These are phyloP conservation scores for Aspergillus baeticus DNA, from an alignment of 495 filamentous ascomycete species.

Conservation along the genomic window DNA sequence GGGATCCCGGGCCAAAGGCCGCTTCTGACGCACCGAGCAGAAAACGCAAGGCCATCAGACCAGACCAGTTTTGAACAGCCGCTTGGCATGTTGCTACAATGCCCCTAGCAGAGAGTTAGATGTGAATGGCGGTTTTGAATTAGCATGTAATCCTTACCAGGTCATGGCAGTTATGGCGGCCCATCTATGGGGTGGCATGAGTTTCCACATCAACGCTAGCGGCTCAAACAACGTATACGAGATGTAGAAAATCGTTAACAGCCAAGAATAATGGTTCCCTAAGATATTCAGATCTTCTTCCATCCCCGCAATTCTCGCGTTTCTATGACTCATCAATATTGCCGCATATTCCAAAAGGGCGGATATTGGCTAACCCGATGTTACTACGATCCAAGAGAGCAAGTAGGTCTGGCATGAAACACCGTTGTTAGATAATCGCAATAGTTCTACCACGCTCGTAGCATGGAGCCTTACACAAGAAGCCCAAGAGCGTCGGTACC, in stretches of 20 bases:
- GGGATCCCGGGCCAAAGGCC: slow-evolving; percentile 67
- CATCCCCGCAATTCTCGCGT: slow-evolving; percentile 65
- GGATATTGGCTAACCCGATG: slow-evolving; percentile 45
- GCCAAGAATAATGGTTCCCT: slow-evolving; percentile 61
- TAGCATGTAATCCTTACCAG: slow-evolving; percentile 39
- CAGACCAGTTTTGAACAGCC: slow-evolving; percentile 57
- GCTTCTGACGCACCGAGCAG: slow-evolving; percentile 66
- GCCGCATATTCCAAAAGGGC: neutral
- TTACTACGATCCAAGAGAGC: slow-evolving; percentile 70
- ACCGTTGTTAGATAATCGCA: neutral
- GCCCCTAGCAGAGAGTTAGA: slow-evolving; percentile 39
- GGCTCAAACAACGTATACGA: slow-evolving; percentile 64
- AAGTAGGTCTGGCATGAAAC: slow-evolving; percentile 51
- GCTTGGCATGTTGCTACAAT: slow-evolving; percentile 61
- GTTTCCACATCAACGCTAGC: slow-evolving; percentile 69
- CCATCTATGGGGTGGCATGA: slow-evolving; percentile 58
- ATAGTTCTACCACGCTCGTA: neutral
- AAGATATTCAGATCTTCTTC: slow-evolving; percentile 50
- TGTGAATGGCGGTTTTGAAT: neutral
- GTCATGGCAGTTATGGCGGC: slow-evolving; percentile 45
- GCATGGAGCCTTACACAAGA: slow-evolving; percentile 45
- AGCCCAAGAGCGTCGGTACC: slow-evolving; percentile 50
- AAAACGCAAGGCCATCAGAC: slow-evolving; percentile 66
- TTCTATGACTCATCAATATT: slow-evolving; percentile 38
- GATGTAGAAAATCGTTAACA: slow-evolving; percentile 78